A percentile compares a stretch with the other conserved stretches of the same genome.
Conservation (phyloP, 2,329 filamentous ascomycete species). For the Pseudogymnoascus sp. region DNA sequence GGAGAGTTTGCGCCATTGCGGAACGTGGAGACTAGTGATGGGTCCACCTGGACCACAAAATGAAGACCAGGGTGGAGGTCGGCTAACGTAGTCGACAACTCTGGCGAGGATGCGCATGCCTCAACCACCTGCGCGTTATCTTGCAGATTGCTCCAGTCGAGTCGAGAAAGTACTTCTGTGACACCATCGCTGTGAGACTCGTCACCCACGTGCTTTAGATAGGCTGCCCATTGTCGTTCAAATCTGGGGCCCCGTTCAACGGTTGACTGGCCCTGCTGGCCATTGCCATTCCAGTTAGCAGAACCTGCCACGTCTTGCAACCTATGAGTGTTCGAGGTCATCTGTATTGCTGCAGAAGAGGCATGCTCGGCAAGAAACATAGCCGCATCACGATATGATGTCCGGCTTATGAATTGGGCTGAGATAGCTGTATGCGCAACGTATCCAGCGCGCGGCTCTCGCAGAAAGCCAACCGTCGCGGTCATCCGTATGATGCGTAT, state of each 20-base stretch:
- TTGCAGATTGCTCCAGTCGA: constrained; percentile 23
- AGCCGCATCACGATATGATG: constrained; percentile 29
- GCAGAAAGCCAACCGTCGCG: constrained; percentile 29
- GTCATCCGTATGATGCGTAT: constrained; percentile 29
- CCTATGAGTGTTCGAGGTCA: constrained; percentile 22
- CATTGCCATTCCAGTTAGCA: neutral
- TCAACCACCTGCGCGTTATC: constrained; percentile 24
- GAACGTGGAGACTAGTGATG: too few species aligned
- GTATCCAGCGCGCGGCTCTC: constrained; percentile 25
- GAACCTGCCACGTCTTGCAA: neutral
- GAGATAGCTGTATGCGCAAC: constrained; percentile 34
- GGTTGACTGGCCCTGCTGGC: neutral
- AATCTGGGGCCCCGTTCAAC: constrained; percentile 22
- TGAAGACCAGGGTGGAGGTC: constrained; percentile 21
- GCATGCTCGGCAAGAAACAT: constrained; percentile 32
- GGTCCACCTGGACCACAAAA: constrained; percentile 23
- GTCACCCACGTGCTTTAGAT: constrained; percentile 19
- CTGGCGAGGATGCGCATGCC: constrained; percentile 17
- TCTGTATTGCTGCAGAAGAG: constrained; percentile 29
- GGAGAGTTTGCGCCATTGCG: too few species aligned
- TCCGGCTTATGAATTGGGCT: constrained; percentile 29
- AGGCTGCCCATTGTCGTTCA: constrained; percentile 28
- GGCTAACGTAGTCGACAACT: constrained; percentile 13
- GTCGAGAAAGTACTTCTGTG: constrained; percentile 20
- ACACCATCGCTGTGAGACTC: constrained; percentile 17